These are phyloP conservation scores for Marchantia polymorpha DNA, from an alignment of 225 moss, liverwort and hornwort genomes.

Conservation along the genomic window DNA sequence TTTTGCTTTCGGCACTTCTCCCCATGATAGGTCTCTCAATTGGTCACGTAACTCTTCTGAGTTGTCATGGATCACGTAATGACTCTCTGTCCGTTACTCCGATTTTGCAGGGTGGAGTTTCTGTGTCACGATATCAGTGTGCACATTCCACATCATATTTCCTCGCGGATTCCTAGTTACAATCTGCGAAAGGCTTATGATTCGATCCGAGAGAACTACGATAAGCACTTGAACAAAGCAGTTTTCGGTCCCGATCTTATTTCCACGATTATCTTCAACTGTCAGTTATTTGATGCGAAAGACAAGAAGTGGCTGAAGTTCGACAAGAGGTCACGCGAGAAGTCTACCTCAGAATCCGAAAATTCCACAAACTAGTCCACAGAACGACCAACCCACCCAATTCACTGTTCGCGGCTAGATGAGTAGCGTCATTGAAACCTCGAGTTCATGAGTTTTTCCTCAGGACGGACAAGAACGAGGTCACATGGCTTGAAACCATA, in stretches of 20 bases:
- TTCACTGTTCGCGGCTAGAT: background rate
- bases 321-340: constrained; percentile 39
- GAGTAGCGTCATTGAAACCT: background rate
- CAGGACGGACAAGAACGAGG: background rate
- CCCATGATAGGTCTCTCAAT: too few relatives aligned
- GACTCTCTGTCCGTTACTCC: background rate
- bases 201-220: constrained; percentile 66
- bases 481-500: background rate
- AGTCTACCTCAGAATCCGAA: background rate
- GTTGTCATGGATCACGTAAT: too few relatives aligned
- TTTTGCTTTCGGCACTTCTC: too few relatives aligned
- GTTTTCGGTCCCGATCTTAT: constrained; percentile 69
- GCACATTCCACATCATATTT: constrained; percentile 85
- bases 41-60: too few relatives aligned
- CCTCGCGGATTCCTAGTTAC: constrained; percentile 80
- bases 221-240: constrained; percentile 80
- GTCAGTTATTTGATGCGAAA: constrained; percentile 70
- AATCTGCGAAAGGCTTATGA: constrained; percentile 79
- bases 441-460: background rate
- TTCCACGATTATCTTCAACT: constrained; percentile 56
- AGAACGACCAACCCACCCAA: background rate
- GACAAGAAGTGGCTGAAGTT: constrained; percentile 71
- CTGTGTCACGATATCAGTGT: constrained; percentile 92
- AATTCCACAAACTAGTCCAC: background rate
- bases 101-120: constrained; percentile 57